A percentile compares a stretch with the other conserved stretches of the same genome.
phyloP scores from a whole-genome alignment of 2,329 filamentous ascomycete genomes.

The Exophiala sideris region DNA sequence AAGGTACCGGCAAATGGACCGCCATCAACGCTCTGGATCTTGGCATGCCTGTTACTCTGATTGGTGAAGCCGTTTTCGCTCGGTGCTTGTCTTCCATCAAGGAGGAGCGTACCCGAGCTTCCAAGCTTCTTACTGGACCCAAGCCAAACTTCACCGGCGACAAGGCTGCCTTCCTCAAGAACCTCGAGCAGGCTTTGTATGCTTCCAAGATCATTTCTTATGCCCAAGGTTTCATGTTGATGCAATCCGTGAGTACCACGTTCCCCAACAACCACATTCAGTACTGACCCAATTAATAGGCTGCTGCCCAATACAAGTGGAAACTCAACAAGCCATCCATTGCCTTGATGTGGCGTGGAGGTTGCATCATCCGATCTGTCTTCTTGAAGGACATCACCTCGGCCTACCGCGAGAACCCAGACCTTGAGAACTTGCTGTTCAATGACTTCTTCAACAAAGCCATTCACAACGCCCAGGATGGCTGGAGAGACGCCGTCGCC shows the following conservation, averaged over 20 bases:
- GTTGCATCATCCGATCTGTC: constrained; percentile 99
- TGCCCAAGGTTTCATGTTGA: constrained; percentile 99
- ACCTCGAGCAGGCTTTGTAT: constrained; percentile 98
- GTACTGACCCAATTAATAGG: constrained; percentile 50
- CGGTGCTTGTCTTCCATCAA: constrained; percentile 94
- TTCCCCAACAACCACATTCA: constrained; percentile 2
- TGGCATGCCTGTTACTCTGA: constrained; percentile 96
- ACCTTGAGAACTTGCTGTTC: constrained; percentile 97
- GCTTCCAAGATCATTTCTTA: constrained; percentile 99
- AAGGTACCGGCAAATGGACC: constrained; percentile 99
- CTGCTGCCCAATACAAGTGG: constrained; percentile 93
- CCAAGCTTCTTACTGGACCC: constrained; percentile 74
- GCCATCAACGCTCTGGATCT: constrained; percentile 98
- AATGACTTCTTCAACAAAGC: constrained; percentile 99
- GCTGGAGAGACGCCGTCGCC: constrained; percentile 87
- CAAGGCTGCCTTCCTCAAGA: constrained; percentile 88
- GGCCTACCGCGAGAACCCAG: constrained; percentile 89
- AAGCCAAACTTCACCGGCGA: constrained; percentile 79
- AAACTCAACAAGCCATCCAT: constrained; percentile 99
- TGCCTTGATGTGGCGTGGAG: constrained; percentile 99
- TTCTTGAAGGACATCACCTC: constrained; percentile 99
- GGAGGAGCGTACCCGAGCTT: constrained; percentile 81
- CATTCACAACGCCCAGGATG: constrained; percentile 91
- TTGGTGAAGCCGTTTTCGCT: constrained; percentile 93
- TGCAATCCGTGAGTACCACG: constrained; percentile 74